Base-by-base conservation (phyloP, 2,329 filamentous ascomycete species). In the Fusarium agapanthi region DNA sequence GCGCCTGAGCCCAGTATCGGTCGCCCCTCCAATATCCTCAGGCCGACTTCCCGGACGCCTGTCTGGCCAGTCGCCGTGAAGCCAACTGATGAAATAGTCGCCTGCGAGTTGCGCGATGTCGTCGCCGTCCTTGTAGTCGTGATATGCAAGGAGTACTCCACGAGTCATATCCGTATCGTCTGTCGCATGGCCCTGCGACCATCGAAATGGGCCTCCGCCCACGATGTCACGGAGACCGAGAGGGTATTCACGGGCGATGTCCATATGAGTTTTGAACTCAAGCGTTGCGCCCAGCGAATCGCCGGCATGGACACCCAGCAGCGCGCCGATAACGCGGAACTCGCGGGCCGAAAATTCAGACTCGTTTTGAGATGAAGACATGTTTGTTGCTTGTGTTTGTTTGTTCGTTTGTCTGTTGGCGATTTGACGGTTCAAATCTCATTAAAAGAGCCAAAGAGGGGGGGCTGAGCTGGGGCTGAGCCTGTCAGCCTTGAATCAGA, bases 111-210 rank as follows among this genome's bases (percentile, higher is more conserved):
- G 73, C 5, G 78, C 79, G 14, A 86, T 57, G 53, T 83, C 79
- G 18, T 65, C 66, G 16, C 68, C 68, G 18, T 16, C 37, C 35
- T 15, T 45, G 2, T 37, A 34, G 50, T 82, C 81, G 2, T 66
- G 75, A 67, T 86, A 86, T 7, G 83, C 84, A 20, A 86, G 79
- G 10, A 86, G 77, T 1, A 86, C 82, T 15, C 81, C 84, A 9
- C 84, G 83, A 9, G 83, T 85, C 69, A 86, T 77, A 70, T 86
- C 84, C 2, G 84, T 86, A 72, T 86, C 84, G 72, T 86, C 84
- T 32, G 85, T 86, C 22, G 84, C 84, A 64, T 83, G 80, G 13
- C 85, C 85, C 1, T 81, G 67, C 0, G 80, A 62, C 84, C 85
- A 86, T 26, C 47, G 16, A 63, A 86, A 86, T 5, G 74, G 65